Evolutionary conservation across 1,284 basidiomycete genomes (phyloP).

Genomic region (Anthracocystis walkeri): DNA sequence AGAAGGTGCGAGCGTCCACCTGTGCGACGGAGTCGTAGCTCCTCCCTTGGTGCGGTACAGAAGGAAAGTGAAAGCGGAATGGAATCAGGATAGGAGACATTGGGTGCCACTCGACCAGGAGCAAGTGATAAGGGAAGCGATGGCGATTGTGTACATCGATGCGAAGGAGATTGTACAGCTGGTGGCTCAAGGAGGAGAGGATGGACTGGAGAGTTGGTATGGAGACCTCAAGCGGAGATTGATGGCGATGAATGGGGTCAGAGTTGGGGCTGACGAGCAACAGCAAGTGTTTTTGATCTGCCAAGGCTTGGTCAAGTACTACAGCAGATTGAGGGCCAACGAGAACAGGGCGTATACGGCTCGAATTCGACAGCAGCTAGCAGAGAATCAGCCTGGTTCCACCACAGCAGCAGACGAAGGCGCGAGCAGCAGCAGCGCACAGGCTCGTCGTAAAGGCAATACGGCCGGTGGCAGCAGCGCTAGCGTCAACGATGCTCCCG

Average conservation of each 20-base stretch:
- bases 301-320: constrained; percentile 48
- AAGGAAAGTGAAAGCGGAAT: constrained; percentile 31
- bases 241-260: constrained; percentile 8
- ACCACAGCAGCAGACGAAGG: not conserved
- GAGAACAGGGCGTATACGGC: constrained; percentile 48
- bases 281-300: constrained; percentile 45
- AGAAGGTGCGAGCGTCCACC: constrained; percentile 33
- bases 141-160: constrained; percentile 34
- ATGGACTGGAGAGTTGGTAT: constrained; percentile 36
- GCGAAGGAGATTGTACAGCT: constrained; percentile 33
- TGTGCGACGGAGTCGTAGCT: constrained; percentile 28
- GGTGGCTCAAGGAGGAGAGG: constrained; percentile 20
- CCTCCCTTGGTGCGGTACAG: constrained; percentile 37
- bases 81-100: constrained; percentile 27
- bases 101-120: constrained; percentile 39
- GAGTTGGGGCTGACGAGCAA: not conserved
- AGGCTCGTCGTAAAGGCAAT: constrained; percentile 19
- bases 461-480: not conserved
- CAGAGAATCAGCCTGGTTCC: constrained; percentile 8
- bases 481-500: not conserved
- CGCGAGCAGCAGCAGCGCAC: constrained; percentile 4
- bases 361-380: constrained; percentile 41
- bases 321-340: constrained; percentile 18
- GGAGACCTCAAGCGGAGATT: constrained; percentile 25
- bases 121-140: constrained; percentile 26